phyloP scores from a whole-genome alignment of 2,329 filamentous ascomycete species.

The Aureobasidium sp. region DNA sequence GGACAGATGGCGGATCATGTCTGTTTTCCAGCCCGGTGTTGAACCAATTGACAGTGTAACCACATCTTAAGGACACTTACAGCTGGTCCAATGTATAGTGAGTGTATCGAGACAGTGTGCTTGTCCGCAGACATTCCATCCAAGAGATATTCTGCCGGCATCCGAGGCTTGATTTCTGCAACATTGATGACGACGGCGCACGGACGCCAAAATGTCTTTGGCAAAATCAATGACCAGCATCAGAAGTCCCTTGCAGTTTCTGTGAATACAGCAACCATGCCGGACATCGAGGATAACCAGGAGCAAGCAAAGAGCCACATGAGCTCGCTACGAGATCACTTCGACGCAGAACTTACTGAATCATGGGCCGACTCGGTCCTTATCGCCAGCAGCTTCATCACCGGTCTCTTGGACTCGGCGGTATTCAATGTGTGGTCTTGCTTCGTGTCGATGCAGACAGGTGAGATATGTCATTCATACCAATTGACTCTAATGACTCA shows the following conservation, averaged over 20 bases:
- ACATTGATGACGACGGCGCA: not conserved
- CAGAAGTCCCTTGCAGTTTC: not conserved
- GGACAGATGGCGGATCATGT: not conserved
- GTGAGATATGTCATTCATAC: conserved; percentile 32
- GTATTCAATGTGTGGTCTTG: conserved; percentile 70
- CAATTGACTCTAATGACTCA: not conserved
- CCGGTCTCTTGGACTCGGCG: conserved; percentile 67
- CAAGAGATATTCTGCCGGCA: not conserved
- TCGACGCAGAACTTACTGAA: conserved; percentile 47
- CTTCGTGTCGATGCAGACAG: conserved; percentile 79
- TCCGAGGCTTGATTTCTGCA: not conserved
- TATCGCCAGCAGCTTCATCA: conserved; percentile 66
- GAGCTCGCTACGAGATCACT: conserved; percentile 21
- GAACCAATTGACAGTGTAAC: not conserved
- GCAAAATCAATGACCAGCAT: not conserved
- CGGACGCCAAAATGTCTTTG: not conserved
- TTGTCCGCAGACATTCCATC: not conserved
- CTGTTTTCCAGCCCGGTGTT: not conserved
- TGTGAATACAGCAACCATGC: not conserved
- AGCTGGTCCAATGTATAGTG: not conserved
- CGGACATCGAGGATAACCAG: not conserved
- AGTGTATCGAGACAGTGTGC: not conserved
- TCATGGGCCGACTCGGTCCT: conserved; percentile 61
- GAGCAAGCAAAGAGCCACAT: not conserved
- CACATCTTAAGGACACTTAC: too few species aligned